Conservation (phyloP, 2,329 filamentous ascomycete species). For the Pyrenophora teres region DNA sequence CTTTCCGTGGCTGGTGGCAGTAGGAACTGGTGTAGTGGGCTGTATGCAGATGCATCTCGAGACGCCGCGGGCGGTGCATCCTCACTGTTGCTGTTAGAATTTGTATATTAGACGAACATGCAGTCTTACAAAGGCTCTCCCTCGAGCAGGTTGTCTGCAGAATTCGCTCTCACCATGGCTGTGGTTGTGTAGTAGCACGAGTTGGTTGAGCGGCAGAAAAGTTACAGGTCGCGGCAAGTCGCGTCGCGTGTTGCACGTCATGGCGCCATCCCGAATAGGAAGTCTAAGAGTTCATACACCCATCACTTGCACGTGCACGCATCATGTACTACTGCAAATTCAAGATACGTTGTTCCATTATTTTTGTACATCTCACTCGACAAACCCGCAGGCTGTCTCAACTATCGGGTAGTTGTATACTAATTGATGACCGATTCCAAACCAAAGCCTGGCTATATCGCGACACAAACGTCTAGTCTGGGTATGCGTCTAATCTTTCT, state of each 20-base stretch:
- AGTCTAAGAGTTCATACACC: constrained; percentile 13
- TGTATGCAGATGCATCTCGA: constrained; percentile 64
- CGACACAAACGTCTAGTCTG: background rate
- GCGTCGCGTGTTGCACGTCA: constrained; percentile 23
- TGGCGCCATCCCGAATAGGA: constrained; percentile 25
- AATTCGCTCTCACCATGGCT: constrained; percentile 24
- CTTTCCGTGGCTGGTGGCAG: constrained; percentile 66
- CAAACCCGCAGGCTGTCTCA: background rate
- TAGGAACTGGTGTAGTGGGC: constrained; percentile 73
- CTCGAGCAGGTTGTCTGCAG: constrained; percentile 32
- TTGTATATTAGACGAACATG: background rate
- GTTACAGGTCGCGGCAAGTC: constrained; percentile 9
- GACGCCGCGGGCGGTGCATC: constrained; percentile 29
- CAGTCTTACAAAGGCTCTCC: constrained; percentile 37
- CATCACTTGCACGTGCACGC: too few relatives aligned
- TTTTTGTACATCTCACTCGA: background rate
- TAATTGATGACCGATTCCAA: background rate
- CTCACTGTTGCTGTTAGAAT: constrained; percentile 28
- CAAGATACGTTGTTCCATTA: background rate
- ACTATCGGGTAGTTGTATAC: background rate
- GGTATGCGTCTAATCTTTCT: background rate
- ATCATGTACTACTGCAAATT: background rate
- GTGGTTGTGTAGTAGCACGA: background rate
- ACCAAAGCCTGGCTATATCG: background rate
- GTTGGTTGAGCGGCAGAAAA: background rate